Base-by-base conservation (phyloP, 2,329 filamentous ascomycete genomes). In the Phaeosphaeria sp. region DNA sequence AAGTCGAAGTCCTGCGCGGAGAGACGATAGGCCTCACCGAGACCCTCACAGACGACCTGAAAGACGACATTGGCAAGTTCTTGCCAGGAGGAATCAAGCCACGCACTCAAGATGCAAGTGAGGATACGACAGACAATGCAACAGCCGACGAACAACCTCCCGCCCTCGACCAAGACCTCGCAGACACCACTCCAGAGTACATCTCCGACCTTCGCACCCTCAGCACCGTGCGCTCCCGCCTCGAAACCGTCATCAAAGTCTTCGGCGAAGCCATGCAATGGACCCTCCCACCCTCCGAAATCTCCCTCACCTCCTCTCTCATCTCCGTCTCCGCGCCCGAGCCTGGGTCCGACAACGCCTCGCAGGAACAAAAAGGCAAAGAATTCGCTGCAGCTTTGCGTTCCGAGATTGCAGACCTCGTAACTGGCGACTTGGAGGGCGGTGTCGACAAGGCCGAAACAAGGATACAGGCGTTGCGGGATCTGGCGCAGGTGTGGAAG, bases 251-350 rank as follows among this genome's bases (percentile, higher is more conserved):
- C 22, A 93, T 98, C 71, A 90, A 91, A 75, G 90, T 89, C 0
- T 99, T 99, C 75, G 94, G 93, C 42, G 90, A 96, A 68, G 94
- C 95, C 30, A 97, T 98, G 91, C 90, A 96, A 67, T 98, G 96
- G 84, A 90, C 92, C 0, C 87, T 97, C 50, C 92, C 94, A 0
- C 93, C 94, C 0, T 96, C 91, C 0, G 93, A 97, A 72, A 79
- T 93, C 13, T 94, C 91, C 0, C 86, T 96, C 55, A 87, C 89
- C 46, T 94, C 92, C 0, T 93, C 91, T 0, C 93, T 97, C 71
- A 87, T 97, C 47, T 96, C 92, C 6, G 92, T 97, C 13, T 96
- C 93, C 0, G 92, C 90, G 0, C 93, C 94, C 0, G 91, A 94
- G 54, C 85, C 88, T 0, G 89, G 88, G 18, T 84, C 78, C 56